Evolutionary conservation across 2,329 filamentous ascomycete species (phyloP).

Genomic region (Ceratocystis alfenasii): DNA sequence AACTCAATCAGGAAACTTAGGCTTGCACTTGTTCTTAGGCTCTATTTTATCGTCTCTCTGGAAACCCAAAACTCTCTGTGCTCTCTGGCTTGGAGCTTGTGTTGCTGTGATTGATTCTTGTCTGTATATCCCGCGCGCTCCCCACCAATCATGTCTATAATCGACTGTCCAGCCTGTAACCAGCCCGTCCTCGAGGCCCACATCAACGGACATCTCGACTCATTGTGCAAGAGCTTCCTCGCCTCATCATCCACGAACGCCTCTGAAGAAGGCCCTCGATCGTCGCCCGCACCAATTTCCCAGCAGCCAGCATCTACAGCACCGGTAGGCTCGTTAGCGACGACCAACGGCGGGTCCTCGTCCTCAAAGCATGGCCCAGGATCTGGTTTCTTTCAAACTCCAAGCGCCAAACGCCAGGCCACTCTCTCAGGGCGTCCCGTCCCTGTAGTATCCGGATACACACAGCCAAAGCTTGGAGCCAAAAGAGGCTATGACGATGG

Average conservation of each 20-base stretch:
- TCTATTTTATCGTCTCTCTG: too few relatives aligned
- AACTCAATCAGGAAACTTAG: too few relatives aligned
- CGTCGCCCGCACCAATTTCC: conserved; percentile 15
- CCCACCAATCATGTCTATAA: conserved; percentile 29
- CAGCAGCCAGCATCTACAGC: conserved; percentile 22
- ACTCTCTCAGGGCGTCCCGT: conserved; percentile 24
- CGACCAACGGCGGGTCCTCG: background rate
- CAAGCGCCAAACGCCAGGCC: conserved; percentile 44
- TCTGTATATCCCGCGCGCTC: too few relatives aligned
- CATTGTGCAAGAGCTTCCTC: conserved; percentile 58
- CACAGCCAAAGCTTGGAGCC: conserved; percentile 10
- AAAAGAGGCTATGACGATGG: conserved; percentile 47
- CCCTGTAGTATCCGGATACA: background rate
- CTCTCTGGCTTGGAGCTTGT: background rate
- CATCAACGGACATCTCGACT: conserved; percentile 89
- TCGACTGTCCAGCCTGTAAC: conserved; percentile 72
- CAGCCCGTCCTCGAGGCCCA: conserved; percentile 57
- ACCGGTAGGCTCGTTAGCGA: background rate
- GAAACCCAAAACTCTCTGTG: background rate
- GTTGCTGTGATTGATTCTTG: background rate
- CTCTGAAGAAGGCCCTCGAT: background rate
- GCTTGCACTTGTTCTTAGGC: too few relatives aligned
- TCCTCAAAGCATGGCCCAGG: conserved; percentile 31
- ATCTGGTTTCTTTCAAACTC: conserved; percentile 50
- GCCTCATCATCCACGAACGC: conserved; percentile 31